Percentiles rank a stretch among this genome's conserved stretches.
These are phyloP conservation scores for Fragilaria crotonensis DNA, from an alignment of 108 stramenopile species.

Conservation along the genomic window DNA sequence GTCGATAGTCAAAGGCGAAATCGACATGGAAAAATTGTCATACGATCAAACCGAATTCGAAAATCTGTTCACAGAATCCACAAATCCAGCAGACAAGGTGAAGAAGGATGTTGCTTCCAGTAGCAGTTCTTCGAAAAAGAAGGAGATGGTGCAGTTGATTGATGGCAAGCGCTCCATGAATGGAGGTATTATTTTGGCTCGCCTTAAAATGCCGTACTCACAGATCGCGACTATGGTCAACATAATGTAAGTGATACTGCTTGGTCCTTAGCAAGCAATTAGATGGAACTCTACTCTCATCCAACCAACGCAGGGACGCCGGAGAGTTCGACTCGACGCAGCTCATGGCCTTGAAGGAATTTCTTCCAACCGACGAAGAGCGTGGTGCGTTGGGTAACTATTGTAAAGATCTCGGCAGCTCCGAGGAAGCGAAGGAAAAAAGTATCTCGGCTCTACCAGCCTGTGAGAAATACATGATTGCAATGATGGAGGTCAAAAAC, in stretches of 20 bases:
- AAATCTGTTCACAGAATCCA: slow-evolving; percentile 79
- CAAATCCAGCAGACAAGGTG: slow-evolving; percentile 56
- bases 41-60: slow-evolving; percentile 84
- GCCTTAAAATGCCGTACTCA: slow-evolving; percentile 63
- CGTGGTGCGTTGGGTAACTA: slow-evolving; percentile 39
- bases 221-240: slow-evolving; percentile 59
- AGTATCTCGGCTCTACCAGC: slow-evolving; percentile 57
- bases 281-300: slow-evolving; percentile 2
- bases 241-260: slow-evolving; percentile 50
- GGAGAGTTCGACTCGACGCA: slow-evolving; percentile 68
- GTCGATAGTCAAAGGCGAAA: slow-evolving; percentile 61
- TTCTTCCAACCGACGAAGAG: slow-evolving; percentile 73
- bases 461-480: slow-evolving; percentile 80
- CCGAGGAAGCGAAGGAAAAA: slow-evolving; percentile 29
- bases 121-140: slow-evolving; percentile 31
- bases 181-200: slow-evolving; percentile 79
- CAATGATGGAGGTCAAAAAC: slow-evolving; percentile 58
- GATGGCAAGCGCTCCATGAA: slow-evolving; percentile 90
- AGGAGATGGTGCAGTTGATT: slow-evolving; percentile 82
- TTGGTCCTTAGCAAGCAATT: not conserved
- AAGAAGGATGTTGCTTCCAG: slow-evolving; percentile 33
- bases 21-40: slow-evolving; percentile 58
- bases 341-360: slow-evolving; percentile 68
- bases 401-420: slow-evolving; percentile 44
- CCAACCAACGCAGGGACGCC: slow-evolving; percentile 34